phyloP scores from a whole-genome alignment of 2,329 filamentous ascomycete genomes.

The Pseudogymnoascus sp. region DNA sequence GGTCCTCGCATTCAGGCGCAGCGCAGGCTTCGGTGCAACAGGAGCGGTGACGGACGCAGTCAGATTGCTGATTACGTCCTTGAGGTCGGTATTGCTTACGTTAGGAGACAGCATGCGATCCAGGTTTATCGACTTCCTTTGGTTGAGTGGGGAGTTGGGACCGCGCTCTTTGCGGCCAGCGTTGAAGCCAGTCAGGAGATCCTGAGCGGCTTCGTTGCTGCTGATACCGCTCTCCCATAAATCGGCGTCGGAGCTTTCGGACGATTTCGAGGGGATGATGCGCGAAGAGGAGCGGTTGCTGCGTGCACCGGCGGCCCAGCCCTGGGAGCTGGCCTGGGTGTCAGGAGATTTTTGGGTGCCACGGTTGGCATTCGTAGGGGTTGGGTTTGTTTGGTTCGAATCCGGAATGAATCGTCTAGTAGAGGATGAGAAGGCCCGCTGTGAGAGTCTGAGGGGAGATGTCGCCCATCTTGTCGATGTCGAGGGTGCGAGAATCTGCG shows the following conservation, averaged over 20 bases:
- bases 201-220: neutral
- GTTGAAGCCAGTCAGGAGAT: constrained; percentile 4
- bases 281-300: neutral
- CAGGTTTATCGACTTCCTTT: neutral
- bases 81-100: neutral
- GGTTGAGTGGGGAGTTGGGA: neutral
- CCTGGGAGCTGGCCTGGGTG: neutral
- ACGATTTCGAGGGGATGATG: neutral
- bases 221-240: constrained; percentile 1
- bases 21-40: constrained; percentile 40
- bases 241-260: neutral
- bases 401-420: neutral
- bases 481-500: constrained; percentile 23
- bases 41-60: constrained; percentile 21
- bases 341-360: constrained; percentile 3
- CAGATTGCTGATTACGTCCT: constrained; percentile 8
- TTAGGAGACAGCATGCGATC: neutral
- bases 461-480: constrained; percentile 17
- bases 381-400: neutral
- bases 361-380: neutral
- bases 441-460: neutral
- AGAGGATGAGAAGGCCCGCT: constrained; percentile 9
- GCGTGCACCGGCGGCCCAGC: neutral
- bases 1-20: constrained; percentile 22
- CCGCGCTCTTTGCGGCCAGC: constrained; percentile 6